Conservation (phyloP, 2,329 filamentous ascomycete genomes). For the Fusarium irregulare region DNA sequence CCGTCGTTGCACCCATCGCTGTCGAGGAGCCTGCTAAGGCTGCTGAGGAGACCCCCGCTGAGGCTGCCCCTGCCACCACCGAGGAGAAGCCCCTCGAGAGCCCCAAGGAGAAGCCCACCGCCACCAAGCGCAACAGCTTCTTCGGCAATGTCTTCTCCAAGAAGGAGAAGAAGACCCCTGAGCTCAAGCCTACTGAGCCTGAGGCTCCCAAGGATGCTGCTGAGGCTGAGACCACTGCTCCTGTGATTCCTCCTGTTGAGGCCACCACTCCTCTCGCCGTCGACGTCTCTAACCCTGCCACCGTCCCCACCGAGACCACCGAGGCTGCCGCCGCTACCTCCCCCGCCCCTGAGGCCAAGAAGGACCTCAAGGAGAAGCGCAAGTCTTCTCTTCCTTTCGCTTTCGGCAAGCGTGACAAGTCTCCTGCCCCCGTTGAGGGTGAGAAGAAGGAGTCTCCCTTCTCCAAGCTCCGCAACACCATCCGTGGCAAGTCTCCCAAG, state of each 20-base stretch:
- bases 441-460: constrained; percentile 67
- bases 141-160: constrained; percentile 63
- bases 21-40: constrained; percentile 48
- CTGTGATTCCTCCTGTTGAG: constrained; percentile 70
- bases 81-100: constrained; percentile 55
- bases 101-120: constrained; percentile 58
- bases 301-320: constrained; percentile 60
- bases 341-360: constrained; percentile 66
- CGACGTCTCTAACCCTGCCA: constrained; percentile 62
- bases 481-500: constrained; percentile 62
- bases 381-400: constrained; percentile 81
- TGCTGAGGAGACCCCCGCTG: constrained; percentile 53
- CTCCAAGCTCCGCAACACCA: constrained; percentile 70
- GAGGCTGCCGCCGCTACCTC: constrained; percentile 56
- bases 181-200: constrained; percentile 58
- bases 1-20: constrained; percentile 55
- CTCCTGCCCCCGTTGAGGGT: constrained; percentile 68
- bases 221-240: constrained; percentile 64
- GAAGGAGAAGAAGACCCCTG: constrained; percentile 70
- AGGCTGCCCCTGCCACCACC: constrained; percentile 47
- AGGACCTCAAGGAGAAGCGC: constrained; percentile 82
- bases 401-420: constrained; percentile 81
- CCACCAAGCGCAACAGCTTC: constrained; percentile 67
- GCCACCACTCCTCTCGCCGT: constrained; percentile 66
- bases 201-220: constrained; percentile 57